Evolutionary conservation across 495 filamentous ascomycete species (phyloP), one percentile per base, ranked within the genome.

Genomic region (Aspergillus mulundensis): DNA sequence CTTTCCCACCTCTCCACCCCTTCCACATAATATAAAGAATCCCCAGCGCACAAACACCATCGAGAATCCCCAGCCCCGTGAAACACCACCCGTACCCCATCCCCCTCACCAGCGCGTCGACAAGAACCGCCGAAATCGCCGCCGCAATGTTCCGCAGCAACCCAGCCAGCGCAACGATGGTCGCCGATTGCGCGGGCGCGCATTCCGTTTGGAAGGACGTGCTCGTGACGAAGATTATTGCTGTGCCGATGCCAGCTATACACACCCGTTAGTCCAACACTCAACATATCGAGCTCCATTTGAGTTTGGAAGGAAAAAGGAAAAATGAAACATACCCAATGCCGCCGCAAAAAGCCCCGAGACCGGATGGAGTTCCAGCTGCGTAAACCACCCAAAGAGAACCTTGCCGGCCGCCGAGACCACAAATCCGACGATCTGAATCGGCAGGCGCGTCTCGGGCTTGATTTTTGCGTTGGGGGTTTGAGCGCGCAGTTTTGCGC

Each of bases 301-400:
- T n/a, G n/a, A n/a, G n/a, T n/a, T n/a, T n/a, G n/a, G n/a, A n/a
- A n/a, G n/a, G n/a, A n/a, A n/a, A n/a, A n/a, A n/a, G n/a, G n/a
- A n/a, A 23, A 47, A 25, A n/a, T 52, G 32, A 10, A 14, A 36
- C 32, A 15, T 36, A 36, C 32, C 32, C 12, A 36, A 36, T 2
- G 32, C 32, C 5, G 32, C 7, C 12, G 32, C 32, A 14, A 36
- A 4, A 7, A 36, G 32, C 11, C 32, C 57, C 2, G 56, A 54
- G 14, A 61, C 60, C 1, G 59, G 56, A 48, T 70, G 66, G 20
- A 66, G 54, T 18, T 49, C 49, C 7, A 39, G 25, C 36, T 62
- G 58, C n/a, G 53, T 44, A 24, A 68, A 70, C 66, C 67, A 72
- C 3, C 70, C 70, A 53, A 63, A 72, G 65, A 72, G 66, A 7